A percentile compares a stretch with the other conserved stretches of the same genome.
Conservation (phyloP, 2,329 filamentous ascomycete genomes). For the Fusarium penzigii region DNA sequence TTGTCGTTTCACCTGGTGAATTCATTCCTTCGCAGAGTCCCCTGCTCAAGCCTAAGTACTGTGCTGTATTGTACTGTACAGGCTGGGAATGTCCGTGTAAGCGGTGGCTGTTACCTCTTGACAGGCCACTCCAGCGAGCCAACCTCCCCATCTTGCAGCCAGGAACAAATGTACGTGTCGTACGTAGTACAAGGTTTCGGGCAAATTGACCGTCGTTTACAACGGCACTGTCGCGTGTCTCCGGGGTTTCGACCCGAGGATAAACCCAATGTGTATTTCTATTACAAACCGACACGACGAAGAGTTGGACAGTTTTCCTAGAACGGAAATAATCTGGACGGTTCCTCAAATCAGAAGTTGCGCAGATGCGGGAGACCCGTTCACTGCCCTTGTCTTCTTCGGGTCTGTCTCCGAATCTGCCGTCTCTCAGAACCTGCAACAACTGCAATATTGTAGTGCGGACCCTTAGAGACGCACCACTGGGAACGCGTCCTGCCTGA, state of each 20-base stretch:
- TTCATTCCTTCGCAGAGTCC: neutral
- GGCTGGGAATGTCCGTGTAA: neutral
- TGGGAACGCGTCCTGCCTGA: neutral
- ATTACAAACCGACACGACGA: slow-evolving; percentile 24
- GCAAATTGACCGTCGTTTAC: neutral
- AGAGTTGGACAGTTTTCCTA: slow-evolving; percentile 9
- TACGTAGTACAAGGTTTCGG: neutral
- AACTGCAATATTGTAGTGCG: slow-evolving; percentile 4
- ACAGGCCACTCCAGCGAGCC: neutral
- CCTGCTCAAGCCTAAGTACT: neutral
- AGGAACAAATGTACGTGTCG: slow-evolving; percentile 5
- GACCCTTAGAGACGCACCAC: slow-evolving; percentile 3
- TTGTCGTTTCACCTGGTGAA: neutral
- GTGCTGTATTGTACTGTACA: neutral
- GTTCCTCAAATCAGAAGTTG: slow-evolving; percentile 22
- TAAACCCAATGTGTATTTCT: slow-evolving; percentile 17
- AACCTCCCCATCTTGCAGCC: slow-evolving; percentile 3
- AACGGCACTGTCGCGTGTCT: neutral
- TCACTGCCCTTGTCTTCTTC: slow-evolving; percentile 16
- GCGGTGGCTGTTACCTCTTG: neutral
- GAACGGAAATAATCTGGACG: slow-evolving; percentile 14
- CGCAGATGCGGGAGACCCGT: slow-evolving; percentile 18
- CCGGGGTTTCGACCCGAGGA: slow-evolving; percentile 13
- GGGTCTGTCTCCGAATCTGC: slow-evolving; percentile 13
- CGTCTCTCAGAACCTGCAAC: slow-evolving; percentile 12